Percentiles rank a stretch among this genome's conserved stretches.
phyloP scores from a whole-genome alignment of 495 filamentous ascomycete genomes.

The Pseudotulostoma volvatum region DNA sequence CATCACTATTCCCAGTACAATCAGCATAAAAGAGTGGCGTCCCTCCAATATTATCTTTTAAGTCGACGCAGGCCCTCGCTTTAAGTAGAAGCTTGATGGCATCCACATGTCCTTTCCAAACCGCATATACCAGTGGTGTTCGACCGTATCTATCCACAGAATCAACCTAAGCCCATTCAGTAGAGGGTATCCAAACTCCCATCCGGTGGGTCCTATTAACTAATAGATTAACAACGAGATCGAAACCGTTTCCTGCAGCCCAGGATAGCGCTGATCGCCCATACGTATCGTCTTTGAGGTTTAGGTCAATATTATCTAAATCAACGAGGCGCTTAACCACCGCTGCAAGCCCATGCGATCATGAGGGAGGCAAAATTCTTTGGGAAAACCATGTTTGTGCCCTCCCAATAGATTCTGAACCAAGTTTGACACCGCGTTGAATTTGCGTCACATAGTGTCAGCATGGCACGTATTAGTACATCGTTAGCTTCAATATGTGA shows the following conservation, averaged over 20 bases:
- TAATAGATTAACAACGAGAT: constrained; percentile 7
- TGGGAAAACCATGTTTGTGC: constrained; percentile 2
- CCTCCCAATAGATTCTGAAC: background rate
- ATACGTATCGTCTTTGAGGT: constrained; percentile 7
- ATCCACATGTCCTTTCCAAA: constrained; percentile 10
- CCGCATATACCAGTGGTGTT: constrained; percentile 11
- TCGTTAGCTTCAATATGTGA: constrained; percentile 5
- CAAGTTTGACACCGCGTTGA: background rate
- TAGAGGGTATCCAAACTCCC: constrained; percentile 1
- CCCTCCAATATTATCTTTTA: background rate
- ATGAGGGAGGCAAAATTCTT: constrained; percentile 5
- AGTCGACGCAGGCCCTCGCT: constrained; percentile 4
- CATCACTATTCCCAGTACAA: background rate
- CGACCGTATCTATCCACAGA: background rate
- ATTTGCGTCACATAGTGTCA: constrained; percentile 4
- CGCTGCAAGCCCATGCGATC: constrained; percentile 4
- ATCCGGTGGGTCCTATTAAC: constrained; percentile 2
- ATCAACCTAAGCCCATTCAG: background rate
- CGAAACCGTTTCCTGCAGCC: constrained; percentile 11
- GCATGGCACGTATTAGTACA: constrained; percentile 5
- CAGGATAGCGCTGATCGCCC: constrained; percentile 9
- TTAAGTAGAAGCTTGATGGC: constrained; percentile 10
- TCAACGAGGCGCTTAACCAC: constrained; percentile 8
- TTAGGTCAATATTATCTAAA: constrained; percentile 6
- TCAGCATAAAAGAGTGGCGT: background rate